Evolutionary conservation across 179 eudicot species (phyloP), one percentile per base, ranked within the genome.

Genomic region (Camellia oleifera): DNA sequence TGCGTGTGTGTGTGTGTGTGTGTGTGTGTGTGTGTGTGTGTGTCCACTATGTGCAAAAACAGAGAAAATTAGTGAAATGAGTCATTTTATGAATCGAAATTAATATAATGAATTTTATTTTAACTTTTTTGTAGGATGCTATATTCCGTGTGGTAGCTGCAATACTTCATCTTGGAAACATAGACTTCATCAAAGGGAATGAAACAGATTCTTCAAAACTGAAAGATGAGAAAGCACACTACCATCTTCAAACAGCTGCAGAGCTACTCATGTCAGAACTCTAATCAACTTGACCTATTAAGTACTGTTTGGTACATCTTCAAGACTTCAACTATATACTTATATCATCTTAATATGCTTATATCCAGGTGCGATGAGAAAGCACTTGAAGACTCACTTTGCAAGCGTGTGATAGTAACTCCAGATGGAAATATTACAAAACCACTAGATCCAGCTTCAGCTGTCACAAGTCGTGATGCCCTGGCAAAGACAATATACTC

Each of bases 401-500:
- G 97, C 83, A 85, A 91, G 82, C 97, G 99, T 82, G 98, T 94
- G 78, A 94, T 95, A 84, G 99, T 94, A 84, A 95, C 99, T 45
- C 99, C 99, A 50, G 99, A 95, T 83, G 99, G 94, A 80, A 93
- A 91, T 86, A 95, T 95, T 76, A 94, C 99, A 46, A 95, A 84
- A 75, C 92, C 91, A 74, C 92, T 95, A 32, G 98, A 95, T 84
- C 97, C 97, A 81, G 90, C 88, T 62, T 91, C 94, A 81, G 98
- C 98, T 81, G 72, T 84, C 72, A 87, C 92, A 74, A 95, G 97
- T 87, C 87, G 98, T 74, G 99, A 95, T 89, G 99, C 97, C 48
- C 87, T 95, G 71, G 99, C 98, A 77, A 95, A 95, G 83, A 95
- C 99, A 63, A 53, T 91, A 78, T 95, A 95, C 82, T 94, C 92